phyloP scores from a whole-genome alignment of 1,139 yeast species.

The Yamadazyma atmosphaerica region DNA sequence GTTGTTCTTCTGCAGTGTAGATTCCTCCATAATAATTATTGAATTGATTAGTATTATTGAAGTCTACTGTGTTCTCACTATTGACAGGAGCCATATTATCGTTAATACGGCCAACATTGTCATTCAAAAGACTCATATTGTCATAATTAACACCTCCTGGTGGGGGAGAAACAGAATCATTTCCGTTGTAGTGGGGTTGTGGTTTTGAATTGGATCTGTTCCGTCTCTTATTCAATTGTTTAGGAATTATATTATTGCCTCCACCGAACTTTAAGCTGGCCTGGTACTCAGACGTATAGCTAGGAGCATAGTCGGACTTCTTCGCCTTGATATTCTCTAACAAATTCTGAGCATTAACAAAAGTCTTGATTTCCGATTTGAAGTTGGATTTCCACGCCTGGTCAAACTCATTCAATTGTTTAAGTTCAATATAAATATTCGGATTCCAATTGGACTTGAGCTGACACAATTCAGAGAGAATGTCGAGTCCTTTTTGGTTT shows the following conservation, averaged over 20 bases:
- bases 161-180: too few relatives aligned
- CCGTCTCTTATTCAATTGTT: constrained; percentile 12
- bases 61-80: background rate
- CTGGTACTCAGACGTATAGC: constrained; percentile 35
- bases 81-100: too few relatives aligned
- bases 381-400: constrained; percentile 35
- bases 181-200: too few relatives aligned
- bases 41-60: background rate
- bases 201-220: constrained; percentile 14
- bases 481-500: constrained; percentile 27
- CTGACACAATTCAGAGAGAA: constrained; percentile 25
- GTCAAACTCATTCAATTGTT: constrained; percentile 29
- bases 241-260: constrained; percentile 34
- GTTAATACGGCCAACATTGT: background rate
- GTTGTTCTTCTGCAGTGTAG: constrained; percentile 5
- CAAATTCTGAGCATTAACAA: constrained; percentile 30
- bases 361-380: constrained; percentile 32
- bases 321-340: constrained; percentile 32
- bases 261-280: constrained; percentile 49
- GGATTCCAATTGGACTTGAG: constrained; percentile 38
- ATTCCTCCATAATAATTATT: constrained; percentile 13
- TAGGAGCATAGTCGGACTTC: constrained; percentile 32
- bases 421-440: constrained; percentile 33
- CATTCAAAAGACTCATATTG: background rate
- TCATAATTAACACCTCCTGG: too few relatives aligned